phyloP scores from a whole-genome alignment of 306 rosid species.

The Prunus padus region DNA sequence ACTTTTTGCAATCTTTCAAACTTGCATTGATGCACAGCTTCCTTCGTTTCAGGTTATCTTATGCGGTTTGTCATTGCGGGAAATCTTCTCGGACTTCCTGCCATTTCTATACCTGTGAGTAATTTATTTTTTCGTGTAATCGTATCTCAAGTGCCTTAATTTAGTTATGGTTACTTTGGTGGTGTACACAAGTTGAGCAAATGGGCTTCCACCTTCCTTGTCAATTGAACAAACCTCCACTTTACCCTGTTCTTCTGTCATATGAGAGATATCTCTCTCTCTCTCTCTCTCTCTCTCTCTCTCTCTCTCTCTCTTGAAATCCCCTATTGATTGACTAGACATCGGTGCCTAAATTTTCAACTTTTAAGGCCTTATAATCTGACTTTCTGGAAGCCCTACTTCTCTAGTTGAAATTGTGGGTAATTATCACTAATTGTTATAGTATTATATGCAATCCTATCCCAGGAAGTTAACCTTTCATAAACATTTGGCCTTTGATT shows the following conservation, averaged over 20 bases:
- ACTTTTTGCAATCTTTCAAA: conserved; percentile 8
- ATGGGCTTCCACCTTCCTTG: not conserved
- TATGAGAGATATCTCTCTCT: too few relatives aligned
- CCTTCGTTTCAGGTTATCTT: conserved; percentile 55
- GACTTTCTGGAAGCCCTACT: not conserved
- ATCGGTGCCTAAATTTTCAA: not conserved
- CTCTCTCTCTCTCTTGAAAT: too few relatives aligned
- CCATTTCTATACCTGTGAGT: conserved; percentile 91
- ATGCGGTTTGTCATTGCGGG: conserved; percentile 72
- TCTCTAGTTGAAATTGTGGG: not conserved
- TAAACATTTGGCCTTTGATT: not conserved
- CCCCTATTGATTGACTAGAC: not conserved
- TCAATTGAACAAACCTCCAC: not conserved
- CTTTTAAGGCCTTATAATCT: not conserved
- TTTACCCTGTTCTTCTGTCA: not conserved
- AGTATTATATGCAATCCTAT: too few relatives aligned
- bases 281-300: too few relatives aligned
- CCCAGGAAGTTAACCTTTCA: not conserved
- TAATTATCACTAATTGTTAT: not conserved
- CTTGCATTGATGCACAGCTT: not conserved
- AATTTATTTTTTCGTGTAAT: not conserved
- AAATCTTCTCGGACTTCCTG: conserved; percentile 91
- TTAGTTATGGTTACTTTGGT: not conserved
- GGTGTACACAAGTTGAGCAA: not conserved
- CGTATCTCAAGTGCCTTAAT: not conserved